Evolutionary conservation across 2,329 filamentous ascomycete genomes (phyloP).

Genomic region (Tricladium varicosporioides): DNA sequence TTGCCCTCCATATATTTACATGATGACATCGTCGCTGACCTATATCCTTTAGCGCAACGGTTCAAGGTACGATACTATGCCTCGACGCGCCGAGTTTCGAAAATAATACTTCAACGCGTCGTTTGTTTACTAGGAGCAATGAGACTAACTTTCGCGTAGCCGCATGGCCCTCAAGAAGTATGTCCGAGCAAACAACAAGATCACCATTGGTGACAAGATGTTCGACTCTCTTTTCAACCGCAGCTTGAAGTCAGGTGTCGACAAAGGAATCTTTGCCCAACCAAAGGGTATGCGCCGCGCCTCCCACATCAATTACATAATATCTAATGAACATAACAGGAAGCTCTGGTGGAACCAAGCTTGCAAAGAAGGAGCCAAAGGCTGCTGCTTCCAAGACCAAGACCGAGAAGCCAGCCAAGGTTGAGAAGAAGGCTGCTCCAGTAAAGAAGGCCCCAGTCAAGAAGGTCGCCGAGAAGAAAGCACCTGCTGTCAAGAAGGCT

Average conservation of each 20-base stretch:
- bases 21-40: constrained; percentile 14
- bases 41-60: constrained; percentile 29
- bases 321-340: constrained; percentile 44
- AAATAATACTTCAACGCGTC: constrained; percentile 24
- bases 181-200: constrained; percentile 68
- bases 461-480: constrained; percentile 41
- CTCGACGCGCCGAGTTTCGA: constrained; percentile 4
- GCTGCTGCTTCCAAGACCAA: constrained; percentile 39
- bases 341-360: constrained; percentile 69
- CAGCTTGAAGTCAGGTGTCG: constrained; percentile 64
- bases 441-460: constrained; percentile 36
- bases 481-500: constrained; percentile 46
- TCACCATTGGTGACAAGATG: constrained; percentile 51
- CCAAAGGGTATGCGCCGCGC: constrained; percentile 62
- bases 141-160: constrained; percentile 28
- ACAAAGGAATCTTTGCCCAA: constrained; percentile 66
- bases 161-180: constrained; percentile 76
- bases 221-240: constrained; percentile 71
- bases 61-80: constrained; percentile 30
- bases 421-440: constrained; percentile 37
- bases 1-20: not conserved
- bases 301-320: constrained; percentile 2
- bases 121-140: constrained; percentile 11
- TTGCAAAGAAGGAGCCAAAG: constrained; percentile 59
- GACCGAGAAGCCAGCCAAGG: constrained; percentile 31